A percentile compares a stretch with the other conserved stretches of the same genome.
Evolutionary conservation across 495 filamentous ascomycete species (phyloP).

Genomic region (Penicillium subrubescens): DNA sequence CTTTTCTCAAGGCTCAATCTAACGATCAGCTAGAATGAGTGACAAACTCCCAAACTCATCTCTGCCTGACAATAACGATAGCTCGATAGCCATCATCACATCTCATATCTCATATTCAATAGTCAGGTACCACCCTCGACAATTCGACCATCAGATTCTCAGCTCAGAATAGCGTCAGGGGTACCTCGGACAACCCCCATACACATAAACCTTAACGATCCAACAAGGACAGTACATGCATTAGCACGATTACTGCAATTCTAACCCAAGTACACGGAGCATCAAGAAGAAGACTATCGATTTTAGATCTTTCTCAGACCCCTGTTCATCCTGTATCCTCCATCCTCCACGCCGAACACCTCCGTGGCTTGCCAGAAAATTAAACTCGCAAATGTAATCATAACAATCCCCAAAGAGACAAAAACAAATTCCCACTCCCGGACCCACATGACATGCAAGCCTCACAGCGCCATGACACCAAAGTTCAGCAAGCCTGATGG

Average conservation of each 20-base stretch:
- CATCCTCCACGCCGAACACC: neutral
- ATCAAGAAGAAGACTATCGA: slow-evolving; percentile 19
- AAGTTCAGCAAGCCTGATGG: neutral
- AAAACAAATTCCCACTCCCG: neutral
- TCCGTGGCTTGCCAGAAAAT: neutral
- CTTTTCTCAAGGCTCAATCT: neutral
- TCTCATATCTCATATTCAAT: slow-evolving; percentile 13
- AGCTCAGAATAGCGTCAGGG: neutral
- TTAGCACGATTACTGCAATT: slow-evolving; percentile 15
- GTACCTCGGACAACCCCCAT: slow-evolving; percentile 7
- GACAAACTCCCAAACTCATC: neutral
- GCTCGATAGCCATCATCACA: neutral
- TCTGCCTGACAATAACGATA: neutral
- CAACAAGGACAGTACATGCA: slow-evolving; percentile 11
- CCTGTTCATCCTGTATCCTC: slow-evolving; percentile 1
- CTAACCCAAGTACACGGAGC: slow-evolving; percentile 17
- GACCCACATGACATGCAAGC: slow-evolving; percentile 22
- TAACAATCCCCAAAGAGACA: neutral
- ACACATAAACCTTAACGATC: slow-evolving; percentile 14
- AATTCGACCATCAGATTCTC: slow-evolving; percentile 10
- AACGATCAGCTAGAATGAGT: neutral
- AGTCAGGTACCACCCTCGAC: slow-evolving; percentile 1
- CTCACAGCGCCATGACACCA: slow-evolving; percentile 11
- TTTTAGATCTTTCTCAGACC: slow-evolving; percentile 21
- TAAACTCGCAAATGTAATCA: neutral